phyloP scores from a whole-genome alignment of 805 yeast genomes.

The Metschnikowia lachancei region DNA sequence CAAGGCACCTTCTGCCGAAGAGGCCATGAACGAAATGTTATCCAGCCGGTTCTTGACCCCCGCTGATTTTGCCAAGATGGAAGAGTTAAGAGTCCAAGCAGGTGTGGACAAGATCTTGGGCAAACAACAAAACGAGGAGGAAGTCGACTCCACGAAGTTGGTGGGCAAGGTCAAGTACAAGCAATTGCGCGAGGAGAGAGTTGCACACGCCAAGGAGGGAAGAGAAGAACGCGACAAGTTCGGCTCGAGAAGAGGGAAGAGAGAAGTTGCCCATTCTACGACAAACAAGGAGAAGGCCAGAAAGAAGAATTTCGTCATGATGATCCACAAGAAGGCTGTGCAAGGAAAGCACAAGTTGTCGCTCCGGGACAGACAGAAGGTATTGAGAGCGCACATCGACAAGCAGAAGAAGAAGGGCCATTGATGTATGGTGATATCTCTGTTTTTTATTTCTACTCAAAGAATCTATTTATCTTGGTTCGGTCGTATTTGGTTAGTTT shows the following conservation, averaged over 20 bases:
- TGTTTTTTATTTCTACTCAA: conserved; percentile 1
- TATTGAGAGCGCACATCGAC: conserved; percentile 77
- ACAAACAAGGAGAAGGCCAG: conserved; percentile 95
- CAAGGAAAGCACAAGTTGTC: conserved; percentile 92
- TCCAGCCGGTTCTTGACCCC: conserved; percentile 87
- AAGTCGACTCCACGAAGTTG: conserved; percentile 74
- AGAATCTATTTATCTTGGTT: background rate
- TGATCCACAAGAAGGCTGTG: conserved; percentile 91
- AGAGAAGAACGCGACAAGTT: conserved; percentile 89
- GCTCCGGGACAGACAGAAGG: conserved; percentile 84
- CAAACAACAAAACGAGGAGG: conserved; percentile 65
- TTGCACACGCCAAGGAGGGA: conserved; percentile 85
- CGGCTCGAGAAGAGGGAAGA: conserved; percentile 82
- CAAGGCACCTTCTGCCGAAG: conserved; percentile 26
- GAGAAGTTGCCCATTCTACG: conserved; percentile 76
- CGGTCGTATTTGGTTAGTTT: conserved; percentile 3
- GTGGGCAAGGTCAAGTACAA: conserved; percentile 80
- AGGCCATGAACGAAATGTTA: conserved; percentile 51
- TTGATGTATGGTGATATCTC: conserved; percentile 22
- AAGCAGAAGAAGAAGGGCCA: conserved; percentile 88
- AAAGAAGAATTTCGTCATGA: conserved; percentile 98
- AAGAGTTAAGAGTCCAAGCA: conserved; percentile 80
- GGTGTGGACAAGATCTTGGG: conserved; percentile 82
- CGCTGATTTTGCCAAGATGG: conserved; percentile 94
- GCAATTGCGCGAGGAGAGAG: conserved; percentile 84